Base-by-base conservation (phyloP, 1,284 basidiomycete genomes). In the Mycena sp. region DNA sequence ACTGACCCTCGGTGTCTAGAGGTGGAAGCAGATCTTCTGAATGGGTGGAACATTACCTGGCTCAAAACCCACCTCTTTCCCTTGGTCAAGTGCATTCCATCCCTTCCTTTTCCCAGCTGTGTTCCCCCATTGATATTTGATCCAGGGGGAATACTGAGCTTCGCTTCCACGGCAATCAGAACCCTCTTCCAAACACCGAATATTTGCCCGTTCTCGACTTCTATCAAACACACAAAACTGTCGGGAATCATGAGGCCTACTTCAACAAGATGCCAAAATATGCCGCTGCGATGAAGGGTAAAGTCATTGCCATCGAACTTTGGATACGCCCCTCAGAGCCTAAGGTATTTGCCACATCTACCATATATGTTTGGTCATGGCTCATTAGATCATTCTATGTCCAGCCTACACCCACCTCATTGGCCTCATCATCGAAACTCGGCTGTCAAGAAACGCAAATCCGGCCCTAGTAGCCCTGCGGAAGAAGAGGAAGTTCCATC, bases 131-230 rank as follows among this genome's bases (percentile, higher is more conserved):
- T 40, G n/a, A 52, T n/a, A 19, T 30, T 29, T 10, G 26, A 4
- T 5, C 19, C 25, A 57, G 55, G 10, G 55, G 40, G 16, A 3
- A 48, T 5, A 6, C 55, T 5, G 44, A 46, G 10, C 25, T 17
- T 17, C 35, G 55, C 30, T 57, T 57, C 23, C 55, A 57, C 23
- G 55, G 55, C 6, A 57, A 57, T 28, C 55, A n/a, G 12, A 29
- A 25, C 26, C 10, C 19, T n/a, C 14, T 46, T 26, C 44, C 6
- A 46, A 17, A 23, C 44, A 46, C 6, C 10, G 19, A 46, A n/a
- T 17, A 46, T 46, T 6, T 46, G 44, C 6, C 44, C 14, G 26
- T 46, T 16, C 25, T 46, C 14, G 44, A 46, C 44, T 46, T 46
- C 44, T 46, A 46, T 21, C 44, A 46, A 46, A 17, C 26, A 28